These are phyloP conservation scores for Globisporangium spiculum DNA, from an alignment of 352 stramenopile species.

Conservation along the genomic window DNA sequence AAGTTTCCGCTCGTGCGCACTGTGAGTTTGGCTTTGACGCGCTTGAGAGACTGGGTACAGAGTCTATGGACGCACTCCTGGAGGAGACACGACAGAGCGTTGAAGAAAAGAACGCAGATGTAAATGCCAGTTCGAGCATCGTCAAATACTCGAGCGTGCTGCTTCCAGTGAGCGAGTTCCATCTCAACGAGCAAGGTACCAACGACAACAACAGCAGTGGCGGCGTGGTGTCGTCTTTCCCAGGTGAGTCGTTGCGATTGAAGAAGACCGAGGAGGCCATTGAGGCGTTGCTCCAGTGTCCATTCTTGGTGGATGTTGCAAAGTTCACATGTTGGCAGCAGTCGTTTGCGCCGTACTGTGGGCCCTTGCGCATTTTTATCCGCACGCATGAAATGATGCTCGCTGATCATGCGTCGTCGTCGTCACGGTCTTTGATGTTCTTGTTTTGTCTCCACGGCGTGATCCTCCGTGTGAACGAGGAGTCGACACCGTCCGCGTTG, in stretches of 20 bases:
- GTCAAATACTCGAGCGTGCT: slow-evolving; percentile 42
- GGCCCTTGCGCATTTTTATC: slow-evolving; percentile 63
- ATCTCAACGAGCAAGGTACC: neutral
- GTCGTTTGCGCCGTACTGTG: slow-evolving; percentile 57
- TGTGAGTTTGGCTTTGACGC: slow-evolving; percentile 16
- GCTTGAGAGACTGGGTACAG: slow-evolving; percentile 3
- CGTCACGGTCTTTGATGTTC: slow-evolving; percentile 38
- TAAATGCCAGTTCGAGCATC: slow-evolving; percentile 15
- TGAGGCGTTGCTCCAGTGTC: slow-evolving; percentile 44
- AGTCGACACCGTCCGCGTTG: slow-evolving; percentile 49
- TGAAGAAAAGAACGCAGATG: slow-evolving; percentile 2
- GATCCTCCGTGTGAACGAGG: slow-evolving; percentile 59
- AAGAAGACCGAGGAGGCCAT: slow-evolving; percentile 44
- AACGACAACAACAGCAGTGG: neutral
- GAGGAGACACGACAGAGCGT: slow-evolving; percentile 11
- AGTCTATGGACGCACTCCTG: slow-evolving; percentile 12
- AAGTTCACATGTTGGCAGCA: slow-evolving; percentile 57
- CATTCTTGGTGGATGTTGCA: slow-evolving; percentile 61
- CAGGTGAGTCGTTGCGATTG: slow-evolving; percentile 48
- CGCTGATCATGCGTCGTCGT: slow-evolving; percentile 62
- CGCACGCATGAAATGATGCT: slow-evolving; percentile 80
- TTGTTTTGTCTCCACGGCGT: slow-evolving; percentile 61
- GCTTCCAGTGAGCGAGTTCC: slow-evolving; percentile 2
- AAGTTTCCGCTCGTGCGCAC: slow-evolving; percentile 1
- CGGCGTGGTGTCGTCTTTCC: slow-evolving; percentile 9